phyloP scores from a whole-genome alignment of 2,329 filamentous ascomycete genomes.

The Xylariaceae sp. region DNA sequence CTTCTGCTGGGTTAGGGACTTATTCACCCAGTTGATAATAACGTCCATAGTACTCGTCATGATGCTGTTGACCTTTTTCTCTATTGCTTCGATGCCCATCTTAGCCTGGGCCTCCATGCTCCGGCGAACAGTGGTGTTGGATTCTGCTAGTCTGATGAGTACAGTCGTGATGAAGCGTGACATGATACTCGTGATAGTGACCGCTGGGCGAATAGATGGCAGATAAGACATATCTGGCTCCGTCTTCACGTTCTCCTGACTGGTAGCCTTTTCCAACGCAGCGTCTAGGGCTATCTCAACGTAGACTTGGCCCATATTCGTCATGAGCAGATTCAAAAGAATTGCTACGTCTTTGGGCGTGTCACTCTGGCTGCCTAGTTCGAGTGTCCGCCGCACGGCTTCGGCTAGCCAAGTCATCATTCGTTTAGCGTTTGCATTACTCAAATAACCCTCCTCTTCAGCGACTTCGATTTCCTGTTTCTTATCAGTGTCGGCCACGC shows the following conservation, averaged over 20 bases:
- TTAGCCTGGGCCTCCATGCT: constrained; percentile 85
- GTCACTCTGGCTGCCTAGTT: constrained; percentile 82
- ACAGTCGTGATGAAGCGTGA: constrained; percentile 88
- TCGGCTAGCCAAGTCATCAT: constrained; percentile 99
- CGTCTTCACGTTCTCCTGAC: constrained; percentile 74
- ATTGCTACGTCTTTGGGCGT: constrained; percentile 92
- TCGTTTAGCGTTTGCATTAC: constrained; percentile 83
- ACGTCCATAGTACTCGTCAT: constrained; percentile 61
- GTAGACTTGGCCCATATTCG: constrained; percentile 83
- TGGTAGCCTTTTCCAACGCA: constrained; percentile 67
- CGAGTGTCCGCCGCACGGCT: constrained; percentile 84
- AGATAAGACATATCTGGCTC: constrained; percentile 89
- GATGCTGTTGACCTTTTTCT: constrained; percentile 72
- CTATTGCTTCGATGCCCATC: constrained; percentile 70
- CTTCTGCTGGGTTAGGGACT: constrained; percentile 72
- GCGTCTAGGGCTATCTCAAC: constrained; percentile 67
- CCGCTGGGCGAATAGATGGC: constrained; percentile 72
- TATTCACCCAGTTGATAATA: constrained; percentile 71
- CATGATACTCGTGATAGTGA: constrained; percentile 90
- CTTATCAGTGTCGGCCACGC: constrained; percentile 71
- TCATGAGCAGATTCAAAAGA: constrained; percentile 77
- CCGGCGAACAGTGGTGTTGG: constrained; percentile 84
- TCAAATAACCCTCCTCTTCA: constrained; percentile 83
- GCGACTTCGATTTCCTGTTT: constrained; percentile 87
- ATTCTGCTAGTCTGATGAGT: constrained; percentile 82